Evolutionary conservation across 2,329 filamentous ascomycete species (phyloP).

Genomic region (Trichoderma sp.): DNA sequence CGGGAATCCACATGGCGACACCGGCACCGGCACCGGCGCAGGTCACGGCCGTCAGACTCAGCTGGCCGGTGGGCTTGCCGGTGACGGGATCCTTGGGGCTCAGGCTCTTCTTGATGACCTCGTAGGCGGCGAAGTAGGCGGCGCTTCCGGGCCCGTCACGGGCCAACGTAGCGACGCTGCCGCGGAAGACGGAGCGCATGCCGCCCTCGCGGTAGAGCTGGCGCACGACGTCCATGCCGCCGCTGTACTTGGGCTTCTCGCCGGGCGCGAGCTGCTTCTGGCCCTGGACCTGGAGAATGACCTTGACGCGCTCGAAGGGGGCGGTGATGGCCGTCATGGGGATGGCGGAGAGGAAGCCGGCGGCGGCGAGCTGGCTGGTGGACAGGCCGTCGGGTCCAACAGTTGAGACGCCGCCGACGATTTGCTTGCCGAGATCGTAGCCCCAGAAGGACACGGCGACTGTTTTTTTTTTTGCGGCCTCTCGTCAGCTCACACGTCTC

Average conservation of each 20-base stretch:
- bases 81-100: conserved; percentile 75
- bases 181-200: conserved; percentile 86
- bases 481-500: not conserved
- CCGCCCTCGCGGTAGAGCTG: conserved; percentile 92
- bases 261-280: conserved; percentile 84
- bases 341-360: conserved; percentile 95
- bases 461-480: conserved; percentile 31
- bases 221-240: conserved; percentile 83
- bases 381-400: conserved; percentile 69
- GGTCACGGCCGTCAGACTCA: conserved; percentile 80
- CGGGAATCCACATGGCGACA: conserved; percentile 98
- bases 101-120: conserved; percentile 84
- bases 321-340: conserved; percentile 99
- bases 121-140: conserved; percentile 96
- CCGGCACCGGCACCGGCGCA: conserved; percentile 85
- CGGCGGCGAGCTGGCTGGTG: conserved; percentile 83
- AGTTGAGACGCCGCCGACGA: conserved; percentile 68
- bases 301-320: conserved; percentile 97
- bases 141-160: conserved; percentile 90
- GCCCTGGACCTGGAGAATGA: conserved; percentile 95
- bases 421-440: conserved; percentile 90
- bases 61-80: conserved; percentile 69
- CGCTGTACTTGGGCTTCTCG: conserved; percentile 88
- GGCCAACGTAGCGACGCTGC: conserved; percentile 84
- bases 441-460: conserved; percentile 75